These are phyloP conservation scores for Claviceps quebecensis DNA, from an alignment of 2,329 filamentous ascomycete genomes.

Conservation along the genomic window DNA sequence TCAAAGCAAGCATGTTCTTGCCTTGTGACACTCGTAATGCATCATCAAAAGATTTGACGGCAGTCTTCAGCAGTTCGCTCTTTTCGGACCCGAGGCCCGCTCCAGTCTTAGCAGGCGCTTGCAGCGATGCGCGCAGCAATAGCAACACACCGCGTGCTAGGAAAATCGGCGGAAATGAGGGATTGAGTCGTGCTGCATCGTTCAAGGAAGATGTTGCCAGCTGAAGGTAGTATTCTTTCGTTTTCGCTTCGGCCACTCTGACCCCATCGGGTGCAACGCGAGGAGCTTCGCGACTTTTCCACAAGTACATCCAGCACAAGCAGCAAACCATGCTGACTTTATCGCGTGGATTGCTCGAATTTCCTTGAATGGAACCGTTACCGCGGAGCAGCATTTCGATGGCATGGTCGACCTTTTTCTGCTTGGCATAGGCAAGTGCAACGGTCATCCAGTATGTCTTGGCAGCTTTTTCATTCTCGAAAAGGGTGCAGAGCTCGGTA, in stretches of 20 bases:
- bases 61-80: slow-evolving; percentile 67
- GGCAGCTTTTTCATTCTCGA: slow-evolving; percentile 86
- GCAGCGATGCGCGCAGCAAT: slow-evolving; percentile 74
- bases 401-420: slow-evolving; percentile 78
- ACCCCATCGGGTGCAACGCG: slow-evolving; percentile 48
- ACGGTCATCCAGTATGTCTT: slow-evolving; percentile 98
- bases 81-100: slow-evolving; percentile 57
- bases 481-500: slow-evolving; percentile 83
- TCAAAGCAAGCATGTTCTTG: slow-evolving; percentile 80
- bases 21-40: slow-evolving; percentile 71
- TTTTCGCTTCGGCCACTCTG: slow-evolving; percentile 59
- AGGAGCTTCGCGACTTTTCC: slow-evolving; percentile 72
- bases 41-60: slow-evolving; percentile 89
- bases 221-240: slow-evolving; percentile 86
- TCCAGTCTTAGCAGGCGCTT: slow-evolving; percentile 56
- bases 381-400: slow-evolving; percentile 63
- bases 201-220: slow-evolving; percentile 84
- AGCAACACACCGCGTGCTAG: slow-evolving; percentile 82
- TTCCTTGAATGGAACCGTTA: slow-evolving; percentile 53
- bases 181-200: slow-evolving; percentile 88
- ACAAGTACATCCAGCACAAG: slow-evolving; percentile 81
- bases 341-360: slow-evolving; percentile 62
- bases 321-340: slow-evolving; percentile 73
- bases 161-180: slow-evolving; percentile 80
- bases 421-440: slow-evolving; percentile 89